Evolutionary conservation across 1,139 yeast species (phyloP), one percentile per base, ranked within the genome.

Genomic region (Suhomyces atakaporum): DNA sequence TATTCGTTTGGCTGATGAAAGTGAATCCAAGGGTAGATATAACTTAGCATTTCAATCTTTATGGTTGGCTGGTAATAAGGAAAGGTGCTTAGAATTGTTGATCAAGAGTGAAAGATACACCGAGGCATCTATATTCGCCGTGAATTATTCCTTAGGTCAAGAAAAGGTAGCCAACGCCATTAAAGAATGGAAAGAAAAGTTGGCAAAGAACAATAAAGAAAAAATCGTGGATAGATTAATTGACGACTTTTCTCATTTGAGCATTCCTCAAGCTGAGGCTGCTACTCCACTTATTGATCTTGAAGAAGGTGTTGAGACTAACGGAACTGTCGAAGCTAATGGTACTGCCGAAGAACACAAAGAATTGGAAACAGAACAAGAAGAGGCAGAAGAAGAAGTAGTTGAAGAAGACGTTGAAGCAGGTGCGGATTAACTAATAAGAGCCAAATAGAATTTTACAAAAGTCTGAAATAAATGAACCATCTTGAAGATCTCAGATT

Each of bases 21-120:
- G 96, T 36, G 80, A 76, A 51, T 64, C 63, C 14, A 73, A 69
- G 31, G 97, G 97, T 33, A 84, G 84, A 59, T 87, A 81, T 62
- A 92, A 92, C 58, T 73, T 92, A 45, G 96, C 98, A 27, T 92
- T 90, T 72, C 89, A 86, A 60, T 84, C 96, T 15, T 80, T 82
- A 62, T 92, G 97, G 97, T 71, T 81, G 39, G 76, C 83, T 29
- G 94, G 95, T 30, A 85, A 88, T 53, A 70, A 79, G 29, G 65
- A 69, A 16, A 72, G 73, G 32, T 84, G 94, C 50, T 71, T 83
- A 39, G 77, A 79, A 25, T 69, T 94, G 47, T 74, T 92, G 51
- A 69, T 76, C 38, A 73, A 77, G 56, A 77, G 89, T 42, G 87
- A 79, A 35, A 78, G 95, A 58, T 73, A 69, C 44, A 73, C 95